phyloP scores from a whole-genome alignment of 352 stramenopile genomes.

The Phytophthora cactorum region DNA sequence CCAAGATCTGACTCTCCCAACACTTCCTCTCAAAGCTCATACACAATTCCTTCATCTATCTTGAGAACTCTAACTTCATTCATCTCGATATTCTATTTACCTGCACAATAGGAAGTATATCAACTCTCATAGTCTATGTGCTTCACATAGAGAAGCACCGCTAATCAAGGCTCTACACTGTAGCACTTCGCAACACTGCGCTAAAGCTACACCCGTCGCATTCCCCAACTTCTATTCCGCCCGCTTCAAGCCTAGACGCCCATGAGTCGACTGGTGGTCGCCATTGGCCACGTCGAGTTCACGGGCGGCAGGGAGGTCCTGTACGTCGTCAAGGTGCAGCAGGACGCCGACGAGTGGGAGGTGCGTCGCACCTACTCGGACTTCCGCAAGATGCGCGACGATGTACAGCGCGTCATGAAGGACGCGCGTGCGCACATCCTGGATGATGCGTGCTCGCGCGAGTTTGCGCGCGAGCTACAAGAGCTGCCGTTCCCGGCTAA shows the following conservation, averaged over 20 bases:
- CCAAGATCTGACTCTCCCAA: conserved; percentile 20
- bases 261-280: conserved; percentile 80
- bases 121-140: neutral
- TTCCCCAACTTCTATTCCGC: conserved; percentile 8
- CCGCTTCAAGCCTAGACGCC: neutral
- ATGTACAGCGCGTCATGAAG: conserved; percentile 68
- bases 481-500: conserved; percentile 64
- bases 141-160: conserved; percentile 12
- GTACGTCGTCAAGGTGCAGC: conserved; percentile 80
- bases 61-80: neutral
- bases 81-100: neutral
- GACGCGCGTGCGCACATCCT: conserved; percentile 55
- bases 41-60: neutral
- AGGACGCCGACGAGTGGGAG: conserved; percentile 76
- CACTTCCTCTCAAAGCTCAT: neutral
- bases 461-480: conserved; percentile 46
- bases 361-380: conserved; percentile 75
- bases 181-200: conserved; percentile 17
- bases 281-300: conserved; percentile 83
- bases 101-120: neutral
- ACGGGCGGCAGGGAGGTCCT: conserved; percentile 68
- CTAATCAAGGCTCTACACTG: conserved; percentile 17
- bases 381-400: conserved; percentile 75
- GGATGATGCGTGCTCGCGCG: conserved; percentile 51
- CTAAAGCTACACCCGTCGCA: conserved; percentile 4